Conservation (phyloP, 2,329 filamentous ascomycete species). For the Pseudogymnoascus sp. region DNA sequence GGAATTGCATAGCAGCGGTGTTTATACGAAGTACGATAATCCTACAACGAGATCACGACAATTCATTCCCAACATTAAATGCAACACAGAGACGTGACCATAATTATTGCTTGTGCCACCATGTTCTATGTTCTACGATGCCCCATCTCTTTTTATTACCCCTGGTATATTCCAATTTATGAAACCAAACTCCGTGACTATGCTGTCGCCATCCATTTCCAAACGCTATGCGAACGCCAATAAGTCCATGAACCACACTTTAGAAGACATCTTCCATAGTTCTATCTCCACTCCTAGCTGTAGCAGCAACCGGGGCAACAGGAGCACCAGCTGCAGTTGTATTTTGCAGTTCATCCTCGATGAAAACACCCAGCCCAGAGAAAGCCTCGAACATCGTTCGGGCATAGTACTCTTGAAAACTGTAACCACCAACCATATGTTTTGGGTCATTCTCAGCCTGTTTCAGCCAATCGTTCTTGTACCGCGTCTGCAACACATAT, state of each 20-base stretch:
- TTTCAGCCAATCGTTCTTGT: constrained; percentile 69
- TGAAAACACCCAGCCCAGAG: constrained; percentile 76
- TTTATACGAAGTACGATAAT: constrained; percentile 2
- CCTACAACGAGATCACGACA: constrained; percentile 1
- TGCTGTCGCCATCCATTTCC: constrained; percentile 5
- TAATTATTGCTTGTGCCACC: background rate
- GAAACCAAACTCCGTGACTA: constrained; percentile 5
- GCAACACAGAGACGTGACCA: background rate
- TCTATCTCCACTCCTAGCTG: constrained; percentile 36
- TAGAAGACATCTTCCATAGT: constrained; percentile 40
- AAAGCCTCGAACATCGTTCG: constrained; percentile 83
- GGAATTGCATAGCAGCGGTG: constrained; percentile 3
- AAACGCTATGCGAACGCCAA: constrained; percentile 2
- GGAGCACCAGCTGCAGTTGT: constrained; percentile 30
- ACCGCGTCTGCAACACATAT: constrained; percentile 60
- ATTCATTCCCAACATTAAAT: background rate
- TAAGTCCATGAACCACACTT: constrained; percentile 5
- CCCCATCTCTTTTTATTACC: background rate
- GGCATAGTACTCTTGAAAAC: constrained; percentile 70
- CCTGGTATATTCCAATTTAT: constrained; percentile 1
- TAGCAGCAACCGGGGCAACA: constrained; percentile 31
- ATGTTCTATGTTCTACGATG: background rate
- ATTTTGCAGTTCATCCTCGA: constrained; percentile 56
- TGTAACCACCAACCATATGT: constrained; percentile 73
- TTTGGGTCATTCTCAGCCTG: constrained; percentile 55